These are phyloP conservation scores for Agaricales sp. DNA, from an alignment of 1,284 basidiomycete genomes.

Conservation along the genomic window DNA sequence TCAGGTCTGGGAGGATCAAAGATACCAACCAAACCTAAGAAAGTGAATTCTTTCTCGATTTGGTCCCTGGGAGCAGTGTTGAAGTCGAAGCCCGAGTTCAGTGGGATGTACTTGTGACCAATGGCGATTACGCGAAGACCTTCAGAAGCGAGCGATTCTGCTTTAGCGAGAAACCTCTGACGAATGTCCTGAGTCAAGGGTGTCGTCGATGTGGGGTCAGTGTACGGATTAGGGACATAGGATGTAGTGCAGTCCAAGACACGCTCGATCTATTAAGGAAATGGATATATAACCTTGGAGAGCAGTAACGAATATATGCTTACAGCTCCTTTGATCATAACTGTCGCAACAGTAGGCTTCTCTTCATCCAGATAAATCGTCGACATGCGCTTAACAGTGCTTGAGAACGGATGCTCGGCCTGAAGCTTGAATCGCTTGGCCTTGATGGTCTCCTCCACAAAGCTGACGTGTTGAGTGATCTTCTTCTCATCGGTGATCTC, in stretches of 20 bases:
- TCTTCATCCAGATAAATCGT: slow-evolving; percentile 23
- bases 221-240: slow-evolving; percentile 18
- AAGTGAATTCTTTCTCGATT: slow-evolving; percentile 46
- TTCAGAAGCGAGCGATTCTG: slow-evolving; percentile 46
- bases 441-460: not conserved
- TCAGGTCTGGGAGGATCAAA: slow-evolving; percentile 67
- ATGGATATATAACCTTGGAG: not conserved
- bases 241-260: slow-evolving; percentile 39
- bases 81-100: slow-evolving; percentile 4
- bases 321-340: slow-evolving; percentile 53
- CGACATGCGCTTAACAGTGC: slow-evolving; percentile 53
- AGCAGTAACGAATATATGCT: slow-evolving; percentile 7
- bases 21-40: slow-evolving; percentile 58
- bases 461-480: too few species aligned
- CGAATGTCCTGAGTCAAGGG: slow-evolving; percentile 24
- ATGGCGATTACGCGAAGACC: slow-evolving; percentile 38
- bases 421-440: slow-evolving; percentile 20
- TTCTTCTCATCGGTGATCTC: not conserved
- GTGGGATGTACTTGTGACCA: slow-evolving; percentile 17
- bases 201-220: slow-evolving; percentile 12
- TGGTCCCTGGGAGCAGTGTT: slow-evolving; percentile 29
- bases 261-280: slow-evolving; percentile 31
- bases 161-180: slow-evolving; percentile 33
- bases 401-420: slow-evolving; percentile 47
- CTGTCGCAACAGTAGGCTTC: slow-evolving; percentile 14